Percentiles rank a stretch among this genome's conserved stretches.
These are phyloP conservation scores for Aspergillus sp. DNA, from an alignment of 2,329 filamentous ascomycete genomes.

Conservation along the genomic window DNA sequence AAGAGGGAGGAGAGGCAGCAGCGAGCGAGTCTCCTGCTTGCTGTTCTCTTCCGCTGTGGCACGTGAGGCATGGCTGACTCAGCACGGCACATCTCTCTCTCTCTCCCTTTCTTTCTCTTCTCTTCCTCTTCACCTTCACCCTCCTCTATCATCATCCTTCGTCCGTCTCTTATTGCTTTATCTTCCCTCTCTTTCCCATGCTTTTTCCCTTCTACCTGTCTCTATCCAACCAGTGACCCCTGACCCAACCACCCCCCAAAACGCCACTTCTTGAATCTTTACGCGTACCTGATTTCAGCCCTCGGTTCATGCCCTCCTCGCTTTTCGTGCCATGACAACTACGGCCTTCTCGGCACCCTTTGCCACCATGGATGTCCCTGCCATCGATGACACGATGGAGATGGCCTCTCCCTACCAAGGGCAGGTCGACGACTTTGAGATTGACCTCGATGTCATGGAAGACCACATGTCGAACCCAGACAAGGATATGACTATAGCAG, in stretches of 20 bases:
- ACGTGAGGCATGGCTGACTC: too few relatives aligned
- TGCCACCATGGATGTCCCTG: conserved; percentile 28
- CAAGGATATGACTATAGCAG: conserved; percentile 33
- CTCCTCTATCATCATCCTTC: conserved; percentile 6
- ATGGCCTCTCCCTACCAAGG: conserved; percentile 33
- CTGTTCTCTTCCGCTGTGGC: conserved; percentile 35
- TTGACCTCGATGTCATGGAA: conserved; percentile 50
- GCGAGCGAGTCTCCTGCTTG: conserved; percentile 17
- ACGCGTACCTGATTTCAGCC: conserved; percentile 8
- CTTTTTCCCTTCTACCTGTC: neutral
- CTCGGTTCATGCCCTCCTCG: conserved; percentile 7
- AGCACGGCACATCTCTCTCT: conserved; percentile 5
- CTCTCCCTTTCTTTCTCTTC: conserved; percentile 1
- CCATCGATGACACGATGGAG: conserved; percentile 36
- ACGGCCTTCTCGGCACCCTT: conserved; percentile 20
- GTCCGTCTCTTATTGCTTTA: neutral
- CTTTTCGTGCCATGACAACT: conserved; percentile 25
- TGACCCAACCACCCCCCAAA: conserved; percentile 4
- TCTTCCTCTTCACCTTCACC: conserved; percentile 5
- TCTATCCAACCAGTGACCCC: conserved; percentile 1
- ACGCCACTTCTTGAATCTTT: conserved; percentile 12
- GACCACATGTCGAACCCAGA: conserved; percentile 52
- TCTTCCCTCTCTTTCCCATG: conserved; percentile 2
- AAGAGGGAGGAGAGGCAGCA: conserved; percentile 9
- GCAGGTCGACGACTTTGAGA: conserved; percentile 45